These are phyloP conservation scores for Musa acuminata DNA, from an alignment of 176 grass and related monocot genomes.

Conservation along the genomic window DNA sequence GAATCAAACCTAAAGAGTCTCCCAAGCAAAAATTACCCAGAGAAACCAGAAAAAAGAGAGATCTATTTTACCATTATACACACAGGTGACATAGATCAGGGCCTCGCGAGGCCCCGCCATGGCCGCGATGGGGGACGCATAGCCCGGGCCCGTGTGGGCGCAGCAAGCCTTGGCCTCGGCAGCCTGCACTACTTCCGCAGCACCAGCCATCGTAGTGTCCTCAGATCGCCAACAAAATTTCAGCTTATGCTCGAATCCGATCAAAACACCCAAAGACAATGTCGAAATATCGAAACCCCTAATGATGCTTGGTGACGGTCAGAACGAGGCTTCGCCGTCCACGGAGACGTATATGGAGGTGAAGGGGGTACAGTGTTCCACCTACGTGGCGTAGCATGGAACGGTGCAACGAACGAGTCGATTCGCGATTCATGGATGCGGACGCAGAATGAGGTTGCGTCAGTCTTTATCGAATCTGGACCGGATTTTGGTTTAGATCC, in stretches of 20 bases:
- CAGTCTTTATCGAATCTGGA: too few relatives aligned
- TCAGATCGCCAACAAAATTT: conserved; percentile 6
- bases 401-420: too few relatives aligned
- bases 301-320: too few relatives aligned
- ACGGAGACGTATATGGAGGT: too few relatives aligned
- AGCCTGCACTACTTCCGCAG: conserved; percentile 17
- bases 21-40: neutral
- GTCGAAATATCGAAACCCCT: neutral
- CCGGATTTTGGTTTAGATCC: too few relatives aligned
- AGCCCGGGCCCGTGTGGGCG: conserved; percentile 45
- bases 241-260: neutral
- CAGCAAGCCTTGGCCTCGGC: conserved; percentile 16
- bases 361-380: too few relatives aligned
- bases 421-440: too few relatives aligned
- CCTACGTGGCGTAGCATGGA: too few relatives aligned
- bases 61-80: conserved; percentile 64
- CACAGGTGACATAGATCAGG: conserved; percentile 89
- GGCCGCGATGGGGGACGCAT: conserved; percentile 75
- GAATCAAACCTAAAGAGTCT: neutral
- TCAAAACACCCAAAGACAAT: neutral
- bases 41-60: neutral
- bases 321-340: too few relatives aligned
- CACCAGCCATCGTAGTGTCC: conserved; percentile 24
- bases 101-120: conserved; percentile 67
- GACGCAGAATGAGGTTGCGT: too few relatives aligned